phyloP scores from a whole-genome alignment of 129 eudicot genomes.

The Centaurea solstitialis region DNA sequence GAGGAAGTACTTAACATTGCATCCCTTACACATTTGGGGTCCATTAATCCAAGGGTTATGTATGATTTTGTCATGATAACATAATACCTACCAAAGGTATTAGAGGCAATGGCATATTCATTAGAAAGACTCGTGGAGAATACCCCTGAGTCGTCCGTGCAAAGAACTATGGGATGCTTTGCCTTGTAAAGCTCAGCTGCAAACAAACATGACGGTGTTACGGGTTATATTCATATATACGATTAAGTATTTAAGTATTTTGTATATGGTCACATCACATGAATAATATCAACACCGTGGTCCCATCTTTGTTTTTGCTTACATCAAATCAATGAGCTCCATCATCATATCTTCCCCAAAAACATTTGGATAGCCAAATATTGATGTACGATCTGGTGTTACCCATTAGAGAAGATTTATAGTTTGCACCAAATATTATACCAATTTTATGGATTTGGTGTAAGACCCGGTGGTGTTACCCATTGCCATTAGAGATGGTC shows the following conservation, averaged over 20 bases:
- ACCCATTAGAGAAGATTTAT: no score
- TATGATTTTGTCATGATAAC: not conserved
- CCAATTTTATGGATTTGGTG: no score
- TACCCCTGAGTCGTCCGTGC: slow-evolving; percentile 92
- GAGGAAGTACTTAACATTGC: not conserved
- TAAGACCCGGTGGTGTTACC: no score
- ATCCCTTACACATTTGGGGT: not conserved
- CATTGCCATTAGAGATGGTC: no score
- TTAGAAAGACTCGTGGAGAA: slow-evolving; percentile 80
- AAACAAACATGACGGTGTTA: slow-evolving; percentile 7
- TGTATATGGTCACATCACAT: not conserved
- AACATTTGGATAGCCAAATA: no score
- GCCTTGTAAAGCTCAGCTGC: slow-evolving; percentile 69
- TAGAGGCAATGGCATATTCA: slow-evolving; percentile 72
- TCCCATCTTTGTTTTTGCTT: not conserved
- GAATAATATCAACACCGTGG: not conserved
- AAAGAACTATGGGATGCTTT: slow-evolving; percentile 78
- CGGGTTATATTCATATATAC: not conserved
- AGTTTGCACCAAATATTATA: no score
- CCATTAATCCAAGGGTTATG: not conserved
- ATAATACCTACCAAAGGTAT: slow-evolving; percentile 63
- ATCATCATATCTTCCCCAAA: no score
- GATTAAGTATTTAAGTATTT: not conserved
- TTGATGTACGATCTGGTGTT: no score
- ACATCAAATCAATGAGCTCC: not conserved